phyloP scores from a whole-genome alignment of 768 basidiomycete genomes.

The Termitomyces sp. region DNA sequence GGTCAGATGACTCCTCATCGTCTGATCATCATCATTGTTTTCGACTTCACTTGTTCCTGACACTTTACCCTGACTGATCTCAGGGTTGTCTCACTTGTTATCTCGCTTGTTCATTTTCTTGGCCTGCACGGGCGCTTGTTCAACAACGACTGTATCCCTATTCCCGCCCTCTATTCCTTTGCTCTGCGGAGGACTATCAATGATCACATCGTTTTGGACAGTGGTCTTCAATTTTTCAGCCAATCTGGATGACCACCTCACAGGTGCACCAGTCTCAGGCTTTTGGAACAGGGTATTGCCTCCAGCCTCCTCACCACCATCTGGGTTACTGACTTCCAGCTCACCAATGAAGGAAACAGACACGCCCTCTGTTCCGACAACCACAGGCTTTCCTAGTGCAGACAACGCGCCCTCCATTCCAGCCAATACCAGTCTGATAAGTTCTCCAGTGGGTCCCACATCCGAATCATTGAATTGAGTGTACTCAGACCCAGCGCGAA shows the following conservation, averaged over 20 bases:
- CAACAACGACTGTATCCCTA: neutral
- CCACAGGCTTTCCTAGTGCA: neutral
- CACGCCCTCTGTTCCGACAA: neutral
- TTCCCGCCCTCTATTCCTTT: neutral
- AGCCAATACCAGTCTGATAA: neutral
- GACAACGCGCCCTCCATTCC: neutral
- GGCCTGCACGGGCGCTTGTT: neutral
- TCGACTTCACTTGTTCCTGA: neutral
- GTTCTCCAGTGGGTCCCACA: neutral
- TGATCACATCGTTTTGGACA: neutral
- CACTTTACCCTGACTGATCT: neutral
- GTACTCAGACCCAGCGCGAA: neutral
- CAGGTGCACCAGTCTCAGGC: neutral
- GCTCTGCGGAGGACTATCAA: neutral
- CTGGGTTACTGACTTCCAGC: neutral
- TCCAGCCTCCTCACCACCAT: neutral
- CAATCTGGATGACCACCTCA: neutral
- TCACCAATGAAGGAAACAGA: neutral
- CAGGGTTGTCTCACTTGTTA: neutral
- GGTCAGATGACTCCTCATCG: neutral
- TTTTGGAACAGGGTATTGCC: neutral
- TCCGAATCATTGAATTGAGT: neutral
- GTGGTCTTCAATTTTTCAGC: neutral
- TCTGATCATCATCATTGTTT: neutral
- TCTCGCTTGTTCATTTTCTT: neutral